phyloP scores from a whole-genome alignment of 176 grass and related monocot genomes.

The Luzula sylvatica region DNA sequence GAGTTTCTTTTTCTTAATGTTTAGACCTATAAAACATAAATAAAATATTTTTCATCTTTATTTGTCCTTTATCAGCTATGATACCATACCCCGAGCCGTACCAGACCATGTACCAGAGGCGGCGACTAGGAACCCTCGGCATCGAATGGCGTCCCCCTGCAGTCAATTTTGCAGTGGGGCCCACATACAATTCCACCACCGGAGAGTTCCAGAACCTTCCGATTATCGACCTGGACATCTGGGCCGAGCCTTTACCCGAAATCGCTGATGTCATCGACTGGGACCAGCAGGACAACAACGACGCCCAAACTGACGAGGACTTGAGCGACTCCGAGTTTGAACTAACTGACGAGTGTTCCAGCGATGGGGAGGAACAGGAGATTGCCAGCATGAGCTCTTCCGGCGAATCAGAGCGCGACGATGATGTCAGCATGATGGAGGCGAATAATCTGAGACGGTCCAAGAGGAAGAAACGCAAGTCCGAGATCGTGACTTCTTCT shows the following conservation, averaged over 20 bases:
- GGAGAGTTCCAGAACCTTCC: slow-evolving; percentile 91
- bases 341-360: slow-evolving; percentile 66
- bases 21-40: neutral
- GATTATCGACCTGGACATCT: slow-evolving; percentile 72
- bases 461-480: slow-evolving; percentile 71
- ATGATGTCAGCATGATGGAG: slow-evolving; percentile 27
- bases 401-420: slow-evolving; percentile 54
- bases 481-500: slow-evolving; percentile 67
- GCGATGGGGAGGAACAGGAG: slow-evolving; percentile 52
- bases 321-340: slow-evolving; percentile 91
- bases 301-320: slow-evolving; percentile 70
- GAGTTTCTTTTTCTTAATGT: slow-evolving; percentile 13
- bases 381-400: slow-evolving; percentile 43
- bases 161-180: slow-evolving; percentile 79
- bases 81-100: slow-evolving; percentile 94
- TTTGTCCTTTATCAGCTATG: slow-evolving; percentile 60
- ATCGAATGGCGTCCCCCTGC: slow-evolving; percentile 80
- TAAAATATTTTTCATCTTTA: too few relatives aligned
- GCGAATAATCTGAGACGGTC: slow-evolving; percentile 44
- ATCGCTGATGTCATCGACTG: slow-evolving; percentile 67
- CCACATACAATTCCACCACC: slow-evolving; percentile 78
- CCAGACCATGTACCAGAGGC: slow-evolving; percentile 89
- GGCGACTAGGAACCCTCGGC: slow-evolving; percentile 71
- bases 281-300: slow-evolving; percentile 60
- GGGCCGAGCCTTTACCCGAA: slow-evolving; percentile 85